Evolutionary conservation across 192 early-diverging fungal genomes (phyloP), one percentile per base, ranked within the genome.

Genomic region (Linnemannia exigua): DNA sequence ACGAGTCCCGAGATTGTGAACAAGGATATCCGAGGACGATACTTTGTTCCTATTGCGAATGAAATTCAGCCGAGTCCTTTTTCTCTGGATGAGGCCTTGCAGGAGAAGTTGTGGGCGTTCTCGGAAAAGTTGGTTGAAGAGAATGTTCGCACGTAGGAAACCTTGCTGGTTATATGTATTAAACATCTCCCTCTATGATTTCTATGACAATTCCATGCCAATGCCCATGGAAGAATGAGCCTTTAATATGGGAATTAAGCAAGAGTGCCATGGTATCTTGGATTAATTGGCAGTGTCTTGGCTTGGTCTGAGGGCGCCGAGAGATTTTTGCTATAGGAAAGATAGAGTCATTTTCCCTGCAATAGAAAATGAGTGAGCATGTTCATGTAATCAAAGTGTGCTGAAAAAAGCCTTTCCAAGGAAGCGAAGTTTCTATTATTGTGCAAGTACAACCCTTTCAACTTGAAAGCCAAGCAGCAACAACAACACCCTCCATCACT

Each of bases 1-100:
- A 90, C 88, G 8, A 90, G 89, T 36, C 89, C 90, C 36, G 88
- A 92, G 73, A 69, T 91, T 35, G 85, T 88, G 72, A 46, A 88
- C n/a, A 77, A 82, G 54, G 84, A 89, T 79, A 67, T 70, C 28
- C 70, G 80, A 20, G 80, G 80, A 50, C 19, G 63, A 22, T 82
- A 87, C 31, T 87, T 87, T 54, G 72, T 76, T n/a, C 80, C 86
- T 11, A 67, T 76, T 70, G 76, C 71, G 2, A 75, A 76, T 12
- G 72, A 61, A 54, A 72, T 77, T 31, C 70, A 52, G 11, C 47
- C 19, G 20, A 20, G 36, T 38, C 33, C 67, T 20, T 54, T 22
- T 14, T 48, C 76, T 41, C 68, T 19, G 38, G 68, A 70, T 54
- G 68, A 78, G 37, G 50, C 3, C 11, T 28, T 78, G n/a, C 76